Conservation (phyloP, 2,329 filamentous ascomycete species). For the Rutstroemia sp. region DNA sequence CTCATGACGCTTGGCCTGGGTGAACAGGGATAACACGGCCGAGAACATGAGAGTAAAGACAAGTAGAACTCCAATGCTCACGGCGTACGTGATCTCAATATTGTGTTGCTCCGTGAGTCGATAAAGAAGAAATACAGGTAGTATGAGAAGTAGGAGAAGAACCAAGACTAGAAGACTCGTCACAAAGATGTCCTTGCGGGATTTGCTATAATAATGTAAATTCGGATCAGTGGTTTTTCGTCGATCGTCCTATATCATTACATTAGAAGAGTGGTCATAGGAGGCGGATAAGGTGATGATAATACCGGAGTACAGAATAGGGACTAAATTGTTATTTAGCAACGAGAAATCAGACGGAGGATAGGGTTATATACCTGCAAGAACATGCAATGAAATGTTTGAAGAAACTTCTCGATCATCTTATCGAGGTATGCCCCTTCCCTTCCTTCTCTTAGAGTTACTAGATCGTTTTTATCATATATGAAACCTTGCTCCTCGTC, state of each 20-base stretch:
- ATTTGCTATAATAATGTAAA: slow-evolving; percentile 5
- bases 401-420: slow-evolving; percentile 26
- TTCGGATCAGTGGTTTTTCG: not conserved
- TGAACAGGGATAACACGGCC: slow-evolving; percentile 16
- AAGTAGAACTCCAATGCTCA: slow-evolving; percentile 17
- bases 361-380: not conserved
- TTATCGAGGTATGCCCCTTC: slow-evolving; percentile 35
- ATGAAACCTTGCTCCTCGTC: slow-evolving; percentile 29
- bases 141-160: slow-evolving; percentile 1
- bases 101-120: slow-evolving; percentile 1
- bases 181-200: slow-evolving; percentile 5
- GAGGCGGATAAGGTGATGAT: not conserved
- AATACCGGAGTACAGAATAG: slow-evolving; percentile 10
- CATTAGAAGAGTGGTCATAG: too few species aligned
- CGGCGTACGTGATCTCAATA: slow-evolving; percentile 6
- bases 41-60: slow-evolving; percentile 20
- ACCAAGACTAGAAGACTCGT: not conserved
- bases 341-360: too few species aligned
- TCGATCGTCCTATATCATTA: not conserved
- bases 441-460: slow-evolving; percentile 32
- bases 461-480: slow-evolving; percentile 33
- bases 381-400: slow-evolving; percentile 10
- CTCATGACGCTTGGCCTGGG: slow-evolving; percentile 22
- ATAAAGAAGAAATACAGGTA: slow-evolving; percentile 17
- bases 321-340: not conserved